Evolutionary conservation across 371 early-diverging fungal genomes (phyloP), one percentile per base, ranked within the genome.

Genomic region (Apophysomyces elegans): DNA sequence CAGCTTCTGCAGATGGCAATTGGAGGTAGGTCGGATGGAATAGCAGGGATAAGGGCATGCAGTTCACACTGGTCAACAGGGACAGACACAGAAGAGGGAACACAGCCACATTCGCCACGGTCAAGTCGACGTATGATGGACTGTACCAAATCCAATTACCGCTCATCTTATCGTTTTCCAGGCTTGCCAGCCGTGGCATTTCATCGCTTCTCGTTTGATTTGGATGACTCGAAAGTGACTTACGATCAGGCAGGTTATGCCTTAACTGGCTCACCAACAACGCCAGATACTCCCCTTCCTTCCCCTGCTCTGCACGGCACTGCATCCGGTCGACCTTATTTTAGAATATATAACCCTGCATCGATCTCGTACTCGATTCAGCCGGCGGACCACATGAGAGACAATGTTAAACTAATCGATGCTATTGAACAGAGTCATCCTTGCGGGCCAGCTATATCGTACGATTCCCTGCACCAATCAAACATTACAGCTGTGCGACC

Each of bases 81-180:
- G 54, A 50, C 54, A 50, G 54, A 21, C 21, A 50, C 54, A 50
- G 54, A 50, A 21, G 21, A 16, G 21, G 9, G 21, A 50, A 26
- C 54, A 50, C 54, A 50, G 54, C 54, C 54, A 50, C 54, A 50
- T 50, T 50, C 54, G 54, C 54, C 54, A 50, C 54, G 54, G 18
- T 16, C 54, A 50, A 50, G 7, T 26, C 21, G 54, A n/a, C 5
- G 11, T 5, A 21, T 32, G 21, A 21, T 21, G 9, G 21, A 50
- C 35, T 32, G 21, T 26, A 50, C 21, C 21, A n/a, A 50, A 11
- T 9, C 54, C 54, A 50, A 16, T 9, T 50, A 50, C 21, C 54
- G 54, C 21, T 26, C n/a, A 5, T 21, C 54, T 21, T 50, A 50
- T 21, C n/a, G 54, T 6, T 9, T 9, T 9, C 54, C 21, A n/a